Evolutionary conservation across 768 basidiomycete species (phyloP).

Genomic region (Termitomyces sp.): DNA sequence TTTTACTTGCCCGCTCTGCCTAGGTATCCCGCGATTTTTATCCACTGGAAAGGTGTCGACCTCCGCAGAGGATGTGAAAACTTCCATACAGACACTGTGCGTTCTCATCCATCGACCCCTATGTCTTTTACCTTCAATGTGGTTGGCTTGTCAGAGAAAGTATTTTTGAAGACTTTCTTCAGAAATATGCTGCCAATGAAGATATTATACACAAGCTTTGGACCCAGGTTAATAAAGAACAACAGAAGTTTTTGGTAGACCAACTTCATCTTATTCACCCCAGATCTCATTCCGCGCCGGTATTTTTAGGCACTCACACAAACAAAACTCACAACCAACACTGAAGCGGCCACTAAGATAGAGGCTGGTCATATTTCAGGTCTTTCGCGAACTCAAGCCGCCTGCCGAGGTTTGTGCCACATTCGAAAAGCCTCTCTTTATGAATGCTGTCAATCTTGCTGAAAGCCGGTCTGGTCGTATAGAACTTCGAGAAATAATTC

Average conservation of each 20-base stretch:
- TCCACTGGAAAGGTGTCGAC: conserved; percentile 5
- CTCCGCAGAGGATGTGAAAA: conserved; percentile 11
- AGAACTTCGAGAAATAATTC: conserved; percentile 14
- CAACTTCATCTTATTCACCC: not conserved
- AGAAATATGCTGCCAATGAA: conserved; percentile 19
- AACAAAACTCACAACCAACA: conserved; percentile 4
- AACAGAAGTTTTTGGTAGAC: conserved; percentile 17
- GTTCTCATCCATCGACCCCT: not conserved
- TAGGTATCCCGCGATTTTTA: not conserved
- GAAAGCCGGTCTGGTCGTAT: not conserved
- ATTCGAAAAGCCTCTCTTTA: not conserved
- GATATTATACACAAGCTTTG: conserved; percentile 18
- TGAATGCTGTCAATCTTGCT: not conserved
- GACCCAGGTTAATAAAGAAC: conserved; percentile 17
- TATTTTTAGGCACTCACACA: conserved; percentile 7
- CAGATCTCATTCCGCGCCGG: not conserved
- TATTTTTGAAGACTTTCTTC: conserved; percentile 14
- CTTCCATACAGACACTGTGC: conserved; percentile 10
- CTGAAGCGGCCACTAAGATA: conserved; percentile 8
- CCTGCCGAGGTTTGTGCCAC: conserved; percentile 11
- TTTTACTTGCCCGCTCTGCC: not conserved
- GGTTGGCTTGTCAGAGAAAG: conserved; percentile 11
- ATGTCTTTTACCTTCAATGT: not conserved
- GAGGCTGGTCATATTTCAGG: conserved; percentile 14
- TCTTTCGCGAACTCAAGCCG: conserved; percentile 13